Base-by-base conservation (phyloP, 345 rosid species). In the Gossypium ekmanianum region DNA sequence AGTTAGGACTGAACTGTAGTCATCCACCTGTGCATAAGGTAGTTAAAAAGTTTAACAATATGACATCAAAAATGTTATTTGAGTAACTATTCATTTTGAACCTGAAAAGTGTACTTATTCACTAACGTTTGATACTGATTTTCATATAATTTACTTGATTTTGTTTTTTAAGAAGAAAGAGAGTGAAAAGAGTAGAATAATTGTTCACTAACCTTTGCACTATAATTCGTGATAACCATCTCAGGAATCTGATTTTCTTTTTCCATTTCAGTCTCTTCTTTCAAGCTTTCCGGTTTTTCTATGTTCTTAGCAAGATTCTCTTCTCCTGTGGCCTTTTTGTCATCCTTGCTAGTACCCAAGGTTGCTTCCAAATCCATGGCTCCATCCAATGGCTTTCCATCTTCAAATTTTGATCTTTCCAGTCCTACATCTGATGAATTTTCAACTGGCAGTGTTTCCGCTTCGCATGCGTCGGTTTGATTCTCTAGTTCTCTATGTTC, bases 241-340 rank as follows among this genome's bases (percentile, higher is more conserved):
- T 24, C 34, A 22, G 34, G 62, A 22, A 22, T 58, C 14, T 58
- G 62, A 58, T 22, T 9, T 7, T 11, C 67, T 20, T 68, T 78
- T 68, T 63, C 83, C 39, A 43, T 43, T 62, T 63, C 64, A 52
- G 47, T 48, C 61, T 29, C 68, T 66, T 79, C 81, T 50, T 81
- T 45, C 63, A 73, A 75, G 75, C 59, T 80, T 20, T 50, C 50
- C 71, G 44, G 41, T 50, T 68, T 51, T 26, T 57, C 73, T 43
- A 43, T 52, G 57, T 64, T 74, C 29, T 76, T 67, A 6, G 61
- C 59, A 45, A 34, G 18, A 24, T 47, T 61, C 72, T 70, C 83
- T 75, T 76, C 80, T 29, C 51, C 27, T 54, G 66, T 18, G 56
- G 18, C 66, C 57, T 70, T 62, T 62, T 64, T 72, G 54, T 39